These are phyloP conservation scores for Acanthamoeba culbertsoni DNA, from an alignment of 208 protist species.

Conservation along the genomic window DNA sequence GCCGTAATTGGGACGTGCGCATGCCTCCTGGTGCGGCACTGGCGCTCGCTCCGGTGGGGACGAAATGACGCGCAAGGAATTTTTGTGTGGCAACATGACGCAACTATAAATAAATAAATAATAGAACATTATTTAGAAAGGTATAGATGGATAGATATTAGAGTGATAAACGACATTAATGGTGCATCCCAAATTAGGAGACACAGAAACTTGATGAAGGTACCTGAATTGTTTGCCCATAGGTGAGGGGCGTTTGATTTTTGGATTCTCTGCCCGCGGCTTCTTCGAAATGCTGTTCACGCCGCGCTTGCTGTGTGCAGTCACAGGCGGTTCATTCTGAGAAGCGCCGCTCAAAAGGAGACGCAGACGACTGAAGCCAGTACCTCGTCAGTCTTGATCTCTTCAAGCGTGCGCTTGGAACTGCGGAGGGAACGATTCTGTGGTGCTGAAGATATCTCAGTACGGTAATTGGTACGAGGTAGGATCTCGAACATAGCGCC, in stretches of 20 bases:
- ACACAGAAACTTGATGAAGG: neutral
- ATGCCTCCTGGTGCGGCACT: neutral
- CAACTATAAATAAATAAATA: neutral
- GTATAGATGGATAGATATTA: neutral
- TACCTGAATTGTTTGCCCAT: constrained; percentile 49
- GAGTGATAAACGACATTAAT: neutral
- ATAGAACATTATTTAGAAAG: neutral
- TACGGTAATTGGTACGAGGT: constrained; percentile 34
- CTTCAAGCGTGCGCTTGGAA: neutral
- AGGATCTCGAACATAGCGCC: constrained; percentile 57
- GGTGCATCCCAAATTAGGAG: neutral
- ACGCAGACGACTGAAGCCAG: neutral
- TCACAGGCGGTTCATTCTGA: neutral
- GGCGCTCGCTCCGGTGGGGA: neutral
- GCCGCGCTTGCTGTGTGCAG: neutral
- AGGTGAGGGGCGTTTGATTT: constrained; percentile 31
- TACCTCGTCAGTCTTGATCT: neutral
- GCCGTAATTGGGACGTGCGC: neutral
- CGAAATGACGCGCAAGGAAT: neutral
- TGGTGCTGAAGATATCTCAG: neutral
- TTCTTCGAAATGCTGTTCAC: constrained; percentile 33
- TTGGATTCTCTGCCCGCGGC: neutral
- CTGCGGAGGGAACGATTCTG: neutral
- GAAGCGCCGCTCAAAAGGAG: neutral
- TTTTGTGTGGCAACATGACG: constrained; percentile 42